Evolutionary conservation across 2,329 filamentous ascomycete species (phyloP).

Genomic region (Alternaria triticimaculans): DNA sequence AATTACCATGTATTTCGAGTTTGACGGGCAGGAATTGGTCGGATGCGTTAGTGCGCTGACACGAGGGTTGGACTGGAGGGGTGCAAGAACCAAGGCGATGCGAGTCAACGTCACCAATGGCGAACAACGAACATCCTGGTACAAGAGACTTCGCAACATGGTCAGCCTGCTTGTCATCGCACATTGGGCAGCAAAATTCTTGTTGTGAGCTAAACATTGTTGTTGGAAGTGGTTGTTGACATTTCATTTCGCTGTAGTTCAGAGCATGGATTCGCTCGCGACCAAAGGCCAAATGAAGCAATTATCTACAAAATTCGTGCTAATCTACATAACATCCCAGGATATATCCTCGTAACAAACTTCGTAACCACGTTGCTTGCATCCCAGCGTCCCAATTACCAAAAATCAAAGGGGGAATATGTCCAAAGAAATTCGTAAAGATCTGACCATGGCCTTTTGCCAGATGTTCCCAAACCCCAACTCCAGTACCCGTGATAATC

Average conservation of each 20-base stretch:
- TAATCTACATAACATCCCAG: background rate
- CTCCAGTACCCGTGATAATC: background rate
- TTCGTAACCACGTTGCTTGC: conserved; percentile 2
- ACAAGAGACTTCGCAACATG: background rate
- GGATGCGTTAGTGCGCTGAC: background rate
- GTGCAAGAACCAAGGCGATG: background rate
- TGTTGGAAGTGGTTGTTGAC: background rate
- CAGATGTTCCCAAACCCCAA: background rate
- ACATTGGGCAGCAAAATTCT: background rate
- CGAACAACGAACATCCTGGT: conserved; percentile 2
- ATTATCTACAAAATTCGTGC: conserved; percentile 5
- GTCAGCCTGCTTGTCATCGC: background rate
- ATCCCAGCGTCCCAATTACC: background rate
- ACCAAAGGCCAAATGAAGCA: background rate
- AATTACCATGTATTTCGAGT: background rate
- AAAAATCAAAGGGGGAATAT: conserved; percentile 15
- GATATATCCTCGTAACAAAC: conserved; percentile 8
- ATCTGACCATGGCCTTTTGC: conserved; percentile 5
- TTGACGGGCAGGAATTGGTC: background rate
- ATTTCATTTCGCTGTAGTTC: background rate
- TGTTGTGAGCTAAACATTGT: background rate
- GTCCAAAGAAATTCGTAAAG: conserved; percentile 28
- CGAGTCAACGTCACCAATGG: conserved; percentile 5
- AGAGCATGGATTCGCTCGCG: background rate
- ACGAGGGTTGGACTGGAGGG: background rate